Conservation (phyloP, 495 filamentous ascomycete species). For the Entonaema liquescens region DNA sequence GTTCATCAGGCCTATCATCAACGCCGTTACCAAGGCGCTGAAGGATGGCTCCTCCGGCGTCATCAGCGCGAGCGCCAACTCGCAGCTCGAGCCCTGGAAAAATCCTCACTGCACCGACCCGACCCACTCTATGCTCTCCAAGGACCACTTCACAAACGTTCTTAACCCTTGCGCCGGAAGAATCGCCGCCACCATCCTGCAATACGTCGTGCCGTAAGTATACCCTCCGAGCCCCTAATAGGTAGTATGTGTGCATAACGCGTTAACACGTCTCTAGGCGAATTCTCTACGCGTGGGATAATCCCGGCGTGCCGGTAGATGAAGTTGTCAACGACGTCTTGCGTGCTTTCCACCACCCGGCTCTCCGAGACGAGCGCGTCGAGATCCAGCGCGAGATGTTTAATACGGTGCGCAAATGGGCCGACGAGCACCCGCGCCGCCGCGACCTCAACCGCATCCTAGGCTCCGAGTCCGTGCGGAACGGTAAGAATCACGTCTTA, state of each 20-base stretch:
- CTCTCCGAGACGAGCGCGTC: slow-evolving; percentile 70
- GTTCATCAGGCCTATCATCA: slow-evolving; percentile 89
- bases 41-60: slow-evolving; percentile 85
- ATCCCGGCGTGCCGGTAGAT: slow-evolving; percentile 77
- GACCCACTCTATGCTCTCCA: slow-evolving; percentile 92
- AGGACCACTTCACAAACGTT: slow-evolving; percentile 95
- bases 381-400: slow-evolving; percentile 91
- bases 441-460: slow-evolving; percentile 74
- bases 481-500: slow-evolving; percentile 76
- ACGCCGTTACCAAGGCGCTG: slow-evolving; percentile 79
- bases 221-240: background rate
- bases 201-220: slow-evolving; percentile 79
- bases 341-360: slow-evolving; percentile 89
- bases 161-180: slow-evolving; percentile 88
- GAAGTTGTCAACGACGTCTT: slow-evolving; percentile 81
- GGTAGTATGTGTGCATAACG: background rate
- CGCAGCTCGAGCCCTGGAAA: slow-evolving; percentile 92
- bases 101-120: slow-evolving; percentile 86
- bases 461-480: slow-evolving; percentile 79
- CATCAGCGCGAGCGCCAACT: slow-evolving; percentile 79
- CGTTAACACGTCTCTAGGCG: slow-evolving; percentile 55
- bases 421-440: slow-evolving; percentile 67
- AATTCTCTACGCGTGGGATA: slow-evolving; percentile 89
- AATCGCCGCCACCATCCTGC: slow-evolving; percentile 78
- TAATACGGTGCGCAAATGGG: slow-evolving; percentile 80